These are phyloP conservation scores for Aspergillus ruber DNA, from an alignment of 2,329 filamentous ascomycete species.

Conservation along the genomic window DNA sequence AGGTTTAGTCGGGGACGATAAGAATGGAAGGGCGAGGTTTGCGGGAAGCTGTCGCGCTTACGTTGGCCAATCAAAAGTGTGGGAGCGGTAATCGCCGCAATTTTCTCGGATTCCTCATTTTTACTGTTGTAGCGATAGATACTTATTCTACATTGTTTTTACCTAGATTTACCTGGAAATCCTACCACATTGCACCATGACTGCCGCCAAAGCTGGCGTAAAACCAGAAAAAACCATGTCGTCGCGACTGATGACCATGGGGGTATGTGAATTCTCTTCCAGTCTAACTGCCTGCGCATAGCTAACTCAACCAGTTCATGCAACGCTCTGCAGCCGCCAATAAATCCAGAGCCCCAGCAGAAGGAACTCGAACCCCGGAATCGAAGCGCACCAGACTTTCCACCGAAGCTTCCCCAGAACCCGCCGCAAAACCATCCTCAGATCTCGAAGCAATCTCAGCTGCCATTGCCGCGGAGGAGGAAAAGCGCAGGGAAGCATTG, in stretches of 20 bases:
- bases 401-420: slow-evolving; percentile 13
- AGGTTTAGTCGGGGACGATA: slow-evolving; percentile 3
- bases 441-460: slow-evolving; percentile 36
- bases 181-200: slow-evolving; percentile 18
- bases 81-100: slow-evolving; percentile 7
- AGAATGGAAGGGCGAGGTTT: slow-evolving; percentile 27
- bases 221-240: slow-evolving; percentile 68
- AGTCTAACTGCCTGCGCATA: not conserved
- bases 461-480: slow-evolving; percentile 36
- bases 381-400: slow-evolving; percentile 34
- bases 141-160: not conserved
- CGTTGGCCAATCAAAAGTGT: slow-evolving; percentile 18
- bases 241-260: slow-evolving; percentile 84
- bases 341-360: slow-evolving; percentile 40
- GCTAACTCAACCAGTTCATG: slow-evolving; percentile 62
- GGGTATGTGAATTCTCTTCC: slow-evolving; percentile 40
- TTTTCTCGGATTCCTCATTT: slow-evolving; percentile 10
- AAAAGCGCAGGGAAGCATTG: slow-evolving; percentile 34
- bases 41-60: slow-evolving; percentile 17
- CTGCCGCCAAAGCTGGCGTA: slow-evolving; percentile 42
- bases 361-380: slow-evolving; percentile 32
- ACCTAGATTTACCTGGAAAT: not conserved
- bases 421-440: slow-evolving; percentile 19
- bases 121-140: not conserved
- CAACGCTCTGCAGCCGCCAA: slow-evolving; percentile 68